Base-by-base conservation (phyloP, 176 grass and related monocot genomes). In the Saccharum spontaneum region DNA sequence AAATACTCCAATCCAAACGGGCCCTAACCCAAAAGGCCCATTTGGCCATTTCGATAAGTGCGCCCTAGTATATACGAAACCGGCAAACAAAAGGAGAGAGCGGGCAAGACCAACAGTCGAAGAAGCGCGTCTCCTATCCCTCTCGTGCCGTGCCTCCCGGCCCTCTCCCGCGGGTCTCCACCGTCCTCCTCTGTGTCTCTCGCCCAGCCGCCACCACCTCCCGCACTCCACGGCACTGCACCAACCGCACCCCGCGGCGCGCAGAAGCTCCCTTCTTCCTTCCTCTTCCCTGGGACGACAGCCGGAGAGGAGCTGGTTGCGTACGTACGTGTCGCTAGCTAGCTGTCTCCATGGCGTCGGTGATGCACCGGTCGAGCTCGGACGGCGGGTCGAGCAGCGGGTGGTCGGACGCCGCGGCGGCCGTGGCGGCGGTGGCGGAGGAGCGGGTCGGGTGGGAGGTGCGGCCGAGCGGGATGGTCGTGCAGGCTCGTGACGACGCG, bases 371-470 rank as follows among this genome's bases (percentile, higher is more conserved):
- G 80, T 95, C 93, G 67, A 92, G 85, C 79, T 98, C 95, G 23
- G 93, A 98, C 76, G 89, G 90, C 10, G 95, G 95, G 75, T 95
- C 95, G 60, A 97, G 95, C 86, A 90, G 95, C 75, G 92, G 95
- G n/a, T 95, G 93, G 91, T 87, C 93, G 45, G 92, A 91, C 79
- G 79, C 79, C 10, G 90, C 88, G 80, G 92, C 84, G n/a, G 79
- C 80, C 3, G 88, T 76, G 2, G 55, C 44, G 67, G 89, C 41
- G 31, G 71, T 77, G 0, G 86, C 64, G 20, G 91, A 90, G 61
- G 83, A 86, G 22, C 82, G 76, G 75, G 67, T 54, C 10, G 89
- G 89, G 4, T 98, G 88, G 88, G 95, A 95, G 89, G 89, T 95
- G 38, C 86, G 95, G 31, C 95, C 95, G 3, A 85, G 95, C 61